Evolutionary conservation across 371 early-diverging fungal genomes (phyloP).

Genomic region (Apophysomyces ossiformis): DNA sequence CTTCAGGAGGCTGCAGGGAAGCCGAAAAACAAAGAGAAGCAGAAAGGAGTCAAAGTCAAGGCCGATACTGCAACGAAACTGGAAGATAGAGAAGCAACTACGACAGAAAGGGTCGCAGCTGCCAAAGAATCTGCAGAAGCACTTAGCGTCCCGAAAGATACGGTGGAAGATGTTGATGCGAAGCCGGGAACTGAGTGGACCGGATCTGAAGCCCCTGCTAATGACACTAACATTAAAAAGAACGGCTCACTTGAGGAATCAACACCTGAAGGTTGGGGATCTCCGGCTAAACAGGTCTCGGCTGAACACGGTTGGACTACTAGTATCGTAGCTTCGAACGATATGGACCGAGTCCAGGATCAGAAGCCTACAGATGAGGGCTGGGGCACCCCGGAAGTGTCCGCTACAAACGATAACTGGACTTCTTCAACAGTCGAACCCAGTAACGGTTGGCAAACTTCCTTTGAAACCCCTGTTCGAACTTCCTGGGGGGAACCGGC

Average conservation of each 20-base stretch:
- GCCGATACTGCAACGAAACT: background rate
- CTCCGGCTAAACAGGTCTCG: too few relatives aligned
- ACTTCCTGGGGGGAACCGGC: constrained; percentile 2
- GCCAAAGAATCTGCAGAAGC: too few relatives aligned
- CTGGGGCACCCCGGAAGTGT: background rate
- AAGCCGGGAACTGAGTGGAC: too few relatives aligned
- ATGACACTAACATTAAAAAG: too few relatives aligned
- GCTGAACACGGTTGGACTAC: too few relatives aligned
- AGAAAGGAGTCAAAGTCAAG: background rate
- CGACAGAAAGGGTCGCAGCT: too few relatives aligned
- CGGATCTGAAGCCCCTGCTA: too few relatives aligned
- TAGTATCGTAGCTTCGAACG: background rate
- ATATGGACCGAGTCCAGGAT: background rate
- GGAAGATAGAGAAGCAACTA: too few relatives aligned
- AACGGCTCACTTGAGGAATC: too few relatives aligned
- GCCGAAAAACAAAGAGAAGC: background rate
- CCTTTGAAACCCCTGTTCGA: constrained; percentile 7
- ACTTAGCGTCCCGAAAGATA: too few relatives aligned
- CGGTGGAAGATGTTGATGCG: too few relatives aligned
- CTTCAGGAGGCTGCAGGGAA: background rate
- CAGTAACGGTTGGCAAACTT: background rate
- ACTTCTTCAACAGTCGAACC: background rate
- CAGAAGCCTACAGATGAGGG: background rate
- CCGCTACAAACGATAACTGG: background rate
- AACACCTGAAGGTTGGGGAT: too few relatives aligned